Percentiles rank a stretch among this genome's conserved stretches.
Conservation (phyloP, 2,329 filamentous ascomycete genomes). For the Neopestalotiopsis clavispora region DNA sequence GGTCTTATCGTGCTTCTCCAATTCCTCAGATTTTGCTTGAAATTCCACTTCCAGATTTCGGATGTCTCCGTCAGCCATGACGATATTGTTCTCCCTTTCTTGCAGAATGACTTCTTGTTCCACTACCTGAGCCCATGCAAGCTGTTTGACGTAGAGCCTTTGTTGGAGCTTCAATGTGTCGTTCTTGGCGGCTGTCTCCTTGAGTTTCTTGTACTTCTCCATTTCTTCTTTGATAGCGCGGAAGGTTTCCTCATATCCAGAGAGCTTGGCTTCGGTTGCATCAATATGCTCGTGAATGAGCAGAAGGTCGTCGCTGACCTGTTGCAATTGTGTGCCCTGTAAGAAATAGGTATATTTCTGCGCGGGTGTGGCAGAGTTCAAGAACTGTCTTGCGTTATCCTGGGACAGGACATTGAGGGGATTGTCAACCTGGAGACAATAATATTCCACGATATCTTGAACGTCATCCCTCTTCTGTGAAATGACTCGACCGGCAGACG, state of each 20-base stretch:
- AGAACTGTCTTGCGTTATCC: constrained; percentile 91
- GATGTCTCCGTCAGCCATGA: constrained; percentile 40
- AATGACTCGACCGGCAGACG: constrained; percentile 68
- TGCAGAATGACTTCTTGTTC: constrained; percentile 67
- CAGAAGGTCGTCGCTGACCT: constrained; percentile 89
- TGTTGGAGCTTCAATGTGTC: constrained; percentile 67
- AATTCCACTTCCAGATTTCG: constrained; percentile 36
- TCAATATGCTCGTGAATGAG: constrained; percentile 82
- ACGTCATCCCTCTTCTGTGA: constrained; percentile 86
- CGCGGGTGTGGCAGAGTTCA: constrained; percentile 79
- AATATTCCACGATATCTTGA: constrained; percentile 92
- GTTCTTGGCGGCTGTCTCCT: constrained; percentile 69
- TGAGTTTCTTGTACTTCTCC: constrained; percentile 67
- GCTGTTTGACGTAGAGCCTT: constrained; percentile 64
- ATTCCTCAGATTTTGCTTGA: constrained; percentile 53
- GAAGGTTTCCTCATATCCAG: constrained; percentile 67
- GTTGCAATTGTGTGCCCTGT: constrained; percentile 90
- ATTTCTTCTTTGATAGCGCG: constrained; percentile 59
- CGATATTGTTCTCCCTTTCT: constrained; percentile 34
- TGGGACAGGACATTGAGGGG: constrained; percentile 95
- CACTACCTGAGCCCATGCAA: constrained; percentile 87
- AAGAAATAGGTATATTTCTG: constrained; percentile 98
- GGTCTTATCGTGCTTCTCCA: constrained; percentile 52
- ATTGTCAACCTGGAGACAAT: constrained; percentile 92
- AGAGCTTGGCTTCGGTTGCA: constrained; percentile 68